phyloP scores from a whole-genome alignment of 208 protist species.

The Leishmania martiniquensis region DNA sequence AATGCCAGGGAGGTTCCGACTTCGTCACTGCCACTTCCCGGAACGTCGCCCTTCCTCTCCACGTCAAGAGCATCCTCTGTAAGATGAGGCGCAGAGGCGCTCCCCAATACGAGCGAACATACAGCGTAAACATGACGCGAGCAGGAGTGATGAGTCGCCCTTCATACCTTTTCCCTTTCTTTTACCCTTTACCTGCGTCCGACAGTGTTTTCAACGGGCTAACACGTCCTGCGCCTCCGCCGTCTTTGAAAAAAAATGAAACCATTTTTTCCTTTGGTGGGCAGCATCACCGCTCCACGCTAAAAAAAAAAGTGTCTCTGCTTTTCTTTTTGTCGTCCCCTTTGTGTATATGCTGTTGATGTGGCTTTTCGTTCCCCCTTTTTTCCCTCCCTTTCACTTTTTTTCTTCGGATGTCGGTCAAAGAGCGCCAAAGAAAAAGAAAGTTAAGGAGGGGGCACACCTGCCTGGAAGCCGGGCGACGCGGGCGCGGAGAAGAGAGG shows the following conservation, averaged over 20 bases:
- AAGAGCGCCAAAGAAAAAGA: too few species aligned
- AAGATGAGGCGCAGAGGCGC: neutral
- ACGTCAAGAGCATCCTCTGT: neutral
- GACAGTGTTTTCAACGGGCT: neutral
- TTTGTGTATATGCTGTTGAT: too few species aligned
- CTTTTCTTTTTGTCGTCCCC: neutral
- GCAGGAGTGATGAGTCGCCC: neutral
- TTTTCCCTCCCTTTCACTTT: neutral
- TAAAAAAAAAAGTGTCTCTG: neutral
- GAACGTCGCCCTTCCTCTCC: neutral
- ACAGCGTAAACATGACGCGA: neutral
- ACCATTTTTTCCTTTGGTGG: neutral
- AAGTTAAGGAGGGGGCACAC: too few species aligned
- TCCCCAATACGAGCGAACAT: neutral
- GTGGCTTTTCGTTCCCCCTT: neutral
- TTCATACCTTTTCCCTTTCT: neutral
- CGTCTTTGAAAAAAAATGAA: too few species aligned
- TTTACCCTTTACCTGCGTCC: too few species aligned
- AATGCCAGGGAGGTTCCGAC: neutral
- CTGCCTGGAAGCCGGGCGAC: too few species aligned
- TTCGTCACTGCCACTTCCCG: neutral
- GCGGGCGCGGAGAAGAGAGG: too few species aligned
- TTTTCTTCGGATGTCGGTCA: too few species aligned
- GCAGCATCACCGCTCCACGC: neutral
- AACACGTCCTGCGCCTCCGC: neutral